Conservation (phyloP, 305 asterid genomes). For the Solanum chacoense region DNA sequence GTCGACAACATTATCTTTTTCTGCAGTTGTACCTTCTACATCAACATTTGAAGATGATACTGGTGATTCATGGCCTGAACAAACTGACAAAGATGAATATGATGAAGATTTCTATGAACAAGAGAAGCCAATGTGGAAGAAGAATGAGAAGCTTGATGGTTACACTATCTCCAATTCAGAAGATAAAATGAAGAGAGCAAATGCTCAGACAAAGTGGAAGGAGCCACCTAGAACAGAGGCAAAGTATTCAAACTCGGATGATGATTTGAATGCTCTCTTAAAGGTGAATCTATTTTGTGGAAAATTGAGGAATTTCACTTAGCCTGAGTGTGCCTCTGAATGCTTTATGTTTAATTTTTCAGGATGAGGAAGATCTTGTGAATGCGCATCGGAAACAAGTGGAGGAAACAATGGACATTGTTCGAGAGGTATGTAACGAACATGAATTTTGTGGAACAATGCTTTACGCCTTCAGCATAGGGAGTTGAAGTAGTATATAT, state of each 20-base stretch:
- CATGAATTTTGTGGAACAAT: not conserved
- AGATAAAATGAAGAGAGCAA: constrained; percentile 46
- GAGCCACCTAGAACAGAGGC: constrained; percentile 59
- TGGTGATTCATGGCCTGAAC: constrained; percentile 74
- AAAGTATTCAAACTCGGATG: constrained; percentile 42
- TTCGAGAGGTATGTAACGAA: constrained; percentile 62
- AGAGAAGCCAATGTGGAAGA: constrained; percentile 61
- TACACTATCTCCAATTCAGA: constrained; percentile 32
- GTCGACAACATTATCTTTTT: constrained; percentile 45
- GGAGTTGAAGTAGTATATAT: not conserved
- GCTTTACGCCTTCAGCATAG: not conserved
- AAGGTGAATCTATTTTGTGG: constrained; percentile 35
- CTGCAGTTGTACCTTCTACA: constrained; percentile 42
- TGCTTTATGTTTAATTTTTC: constrained; percentile 3
- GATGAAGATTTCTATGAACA: constrained; percentile 71
- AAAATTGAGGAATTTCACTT: not conserved
- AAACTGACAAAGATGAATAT: constrained; percentile 64
- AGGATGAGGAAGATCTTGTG: constrained; percentile 98
- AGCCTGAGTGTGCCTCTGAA: not conserved
- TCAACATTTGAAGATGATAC: constrained; percentile 64
- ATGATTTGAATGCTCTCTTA: constrained; percentile 61
- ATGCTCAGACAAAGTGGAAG: constrained; percentile 51
- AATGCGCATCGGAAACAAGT: constrained; percentile 92
- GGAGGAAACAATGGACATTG: constrained; percentile 95
- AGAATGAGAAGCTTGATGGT: constrained; percentile 39